Conservation (phyloP, 352 stramenopile genomes). For the Globisporangium orthogonon region DNA sequence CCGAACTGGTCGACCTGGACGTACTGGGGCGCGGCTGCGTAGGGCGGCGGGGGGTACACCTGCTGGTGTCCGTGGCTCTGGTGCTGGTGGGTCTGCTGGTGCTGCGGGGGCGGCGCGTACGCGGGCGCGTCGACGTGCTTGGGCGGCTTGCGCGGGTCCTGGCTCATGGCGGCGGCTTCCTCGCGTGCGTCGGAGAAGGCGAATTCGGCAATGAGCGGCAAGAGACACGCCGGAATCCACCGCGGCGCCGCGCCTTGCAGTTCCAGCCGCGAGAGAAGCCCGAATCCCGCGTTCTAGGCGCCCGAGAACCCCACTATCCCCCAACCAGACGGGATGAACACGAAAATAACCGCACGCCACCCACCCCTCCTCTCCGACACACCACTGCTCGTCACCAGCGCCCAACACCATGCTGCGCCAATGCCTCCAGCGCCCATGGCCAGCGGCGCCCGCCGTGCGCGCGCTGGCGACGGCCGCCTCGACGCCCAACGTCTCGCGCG, state of each 20-base stretch:
- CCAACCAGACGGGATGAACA: too few relatives aligned
- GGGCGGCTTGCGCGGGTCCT: constrained; percentile 13
- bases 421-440: constrained; percentile 34
- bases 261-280: too few relatives aligned
- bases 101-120: constrained; percentile 9
- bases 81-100: constrained; percentile 5
- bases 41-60: constrained; percentile 4
- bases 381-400: not conserved
- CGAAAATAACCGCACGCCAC: too few relatives aligned
- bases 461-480: not conserved
- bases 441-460: not conserved
- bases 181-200: too few relatives aligned
- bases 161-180: constrained; percentile 4
- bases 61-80: constrained; percentile 3
- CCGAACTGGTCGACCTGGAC: constrained; percentile 17
- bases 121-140: constrained; percentile 12
- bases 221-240: not conserved
- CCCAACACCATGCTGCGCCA: not conserved
- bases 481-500: constrained; percentile 29
- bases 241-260: too few relatives aligned
- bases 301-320: too few relatives aligned
- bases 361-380: not conserved
- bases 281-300: too few relatives aligned
- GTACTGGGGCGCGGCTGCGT: constrained; percentile 6
- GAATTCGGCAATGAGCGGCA: too few relatives aligned